Evolutionary conservation across 768 basidiomycete species (phyloP), one percentile per base, ranked within the genome.

Genomic region (Tubosaeta sp.): DNA sequence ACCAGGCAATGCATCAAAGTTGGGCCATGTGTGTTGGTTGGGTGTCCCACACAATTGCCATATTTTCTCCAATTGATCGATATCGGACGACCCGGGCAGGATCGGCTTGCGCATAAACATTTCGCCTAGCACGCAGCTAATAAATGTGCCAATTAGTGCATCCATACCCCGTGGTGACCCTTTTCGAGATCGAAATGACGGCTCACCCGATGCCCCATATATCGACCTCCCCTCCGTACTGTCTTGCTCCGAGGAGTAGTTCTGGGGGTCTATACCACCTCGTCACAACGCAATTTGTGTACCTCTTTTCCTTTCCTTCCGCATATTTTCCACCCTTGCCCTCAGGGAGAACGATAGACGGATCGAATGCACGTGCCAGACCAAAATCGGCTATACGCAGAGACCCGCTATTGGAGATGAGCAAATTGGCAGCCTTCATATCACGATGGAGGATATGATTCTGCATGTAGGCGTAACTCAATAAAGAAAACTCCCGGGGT

Each of bases 371-470:
- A 22, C 97, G 82, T 0, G 97, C 97, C 10, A 99, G 81, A 69
- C 97, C 97, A 59, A 99, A 97, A 69, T 99, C 97, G 5, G 95
- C 97, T 53, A 99, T 88, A 61, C 85, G 85, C 14, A 98, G 76
- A 19, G 78, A 76, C 5, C 97, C 97, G 5, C 76, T 72, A 65
- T 95, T 94, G 50, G 86, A 88, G 47, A 99, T 95, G 43, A 99
- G 84, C 46, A 98, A 73, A 66, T 99, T 99, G 32, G 97, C 97
- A 5, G 97, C 91, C 66, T 99, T 99, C 89, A 99, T 95, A 62
- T 99, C 97, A 42, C 97, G 92, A 68, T 99, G 97, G 5, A 99
- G 77, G 61, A 97, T 95, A 59, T 91, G 84, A 70, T 98, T 97
- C 95, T 97, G 53, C 22, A 42, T 51, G 31, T 33, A 52, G 49